Conservation (phyloP, 192 early-diverging fungal genomes). For the Entrophospora sp. region DNA sequence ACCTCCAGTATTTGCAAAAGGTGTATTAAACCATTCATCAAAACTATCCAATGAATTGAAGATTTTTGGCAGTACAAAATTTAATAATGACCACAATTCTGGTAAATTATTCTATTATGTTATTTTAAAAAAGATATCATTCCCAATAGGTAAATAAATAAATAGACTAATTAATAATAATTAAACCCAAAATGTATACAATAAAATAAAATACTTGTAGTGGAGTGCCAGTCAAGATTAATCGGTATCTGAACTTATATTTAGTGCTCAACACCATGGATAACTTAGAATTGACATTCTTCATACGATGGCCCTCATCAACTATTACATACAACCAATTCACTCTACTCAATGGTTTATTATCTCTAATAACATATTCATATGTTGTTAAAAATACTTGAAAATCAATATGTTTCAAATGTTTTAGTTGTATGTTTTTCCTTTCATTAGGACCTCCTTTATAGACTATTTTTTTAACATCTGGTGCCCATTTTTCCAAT, state of each 20-base stretch:
- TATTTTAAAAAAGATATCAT: too few species aligned
- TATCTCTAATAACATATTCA: conserved; percentile 94
- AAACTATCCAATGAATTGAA: conserved; percentile 95
- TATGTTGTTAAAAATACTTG: conserved; percentile 96
- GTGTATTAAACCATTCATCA: conserved; percentile 99
- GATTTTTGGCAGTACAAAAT: conserved; percentile 92
- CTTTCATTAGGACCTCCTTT: conserved; percentile 79
- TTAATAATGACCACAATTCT: conserved; percentile 95
- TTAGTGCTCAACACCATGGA: conserved; percentile 76
- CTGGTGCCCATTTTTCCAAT: conserved; percentile 97
- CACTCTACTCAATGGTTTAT: conserved; percentile 73
- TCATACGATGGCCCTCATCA: conserved; percentile 99
- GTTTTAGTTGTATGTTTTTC: conserved; percentile 52
- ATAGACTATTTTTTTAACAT: conserved; percentile 81
- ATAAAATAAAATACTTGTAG: too few species aligned
- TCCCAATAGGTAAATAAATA: too few species aligned
- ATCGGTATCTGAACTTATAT: conserved; percentile 81
- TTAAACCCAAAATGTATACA: too few species aligned
- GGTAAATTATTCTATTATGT: conserved; percentile 99
- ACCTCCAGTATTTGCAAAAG: conserved; percentile 70
- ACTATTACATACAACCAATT: conserved; percentile 99
- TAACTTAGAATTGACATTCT: conserved; percentile 86
- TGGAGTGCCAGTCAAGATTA: conserved; percentile 98
- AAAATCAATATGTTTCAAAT: conserved; percentile 72
- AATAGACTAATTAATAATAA: too few species aligned